phyloP scores from a whole-genome alignment of 305 asterid species.

The Ajuga reptans region DNA sequence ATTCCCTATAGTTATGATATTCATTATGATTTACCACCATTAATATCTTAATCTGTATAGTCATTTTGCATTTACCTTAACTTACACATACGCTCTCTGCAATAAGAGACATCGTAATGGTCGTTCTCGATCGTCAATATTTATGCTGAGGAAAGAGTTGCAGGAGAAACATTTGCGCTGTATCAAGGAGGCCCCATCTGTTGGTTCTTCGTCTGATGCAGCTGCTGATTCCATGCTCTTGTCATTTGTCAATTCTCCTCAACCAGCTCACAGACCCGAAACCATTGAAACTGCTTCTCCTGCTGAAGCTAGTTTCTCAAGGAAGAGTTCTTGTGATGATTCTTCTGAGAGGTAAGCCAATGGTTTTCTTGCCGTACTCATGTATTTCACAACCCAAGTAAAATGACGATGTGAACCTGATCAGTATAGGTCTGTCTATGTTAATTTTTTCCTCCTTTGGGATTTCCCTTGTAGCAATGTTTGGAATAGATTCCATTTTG shows the following conservation, averaged over 20 bases:
- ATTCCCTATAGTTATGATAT: conserved; percentile 6
- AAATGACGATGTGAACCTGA: neutral
- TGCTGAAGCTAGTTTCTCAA: conserved; percentile 33
- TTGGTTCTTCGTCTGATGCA: conserved; percentile 42
- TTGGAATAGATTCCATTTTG: too few species aligned
- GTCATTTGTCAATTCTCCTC: conserved; percentile 56
- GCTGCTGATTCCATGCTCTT: conserved; percentile 57
- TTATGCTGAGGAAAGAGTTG: conserved; percentile 56
- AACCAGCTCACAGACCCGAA: conserved; percentile 36
- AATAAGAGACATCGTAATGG: conserved; percentile 46
- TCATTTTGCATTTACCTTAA: conserved; percentile 39
- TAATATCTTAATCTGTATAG: conserved; percentile 10
- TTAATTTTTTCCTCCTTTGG: too few species aligned
- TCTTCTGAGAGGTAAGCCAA: conserved; percentile 49
- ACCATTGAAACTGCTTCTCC: conserved; percentile 30
- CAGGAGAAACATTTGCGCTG: conserved; percentile 45
- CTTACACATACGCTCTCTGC: conserved; percentile 53
- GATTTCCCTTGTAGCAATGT: too few species aligned
- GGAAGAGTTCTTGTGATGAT: conserved; percentile 30
- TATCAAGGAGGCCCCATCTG: conserved; percentile 42
- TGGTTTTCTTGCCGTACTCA: neutral
- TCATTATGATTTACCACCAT: neutral
- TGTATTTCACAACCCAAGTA: neutral
- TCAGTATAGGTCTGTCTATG: neutral
- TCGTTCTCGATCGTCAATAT: conserved; percentile 49